Evolutionary conservation across 2,329 filamentous ascomycete genomes (phyloP).

Genomic region (Ustilaginoidea virens): DNA sequence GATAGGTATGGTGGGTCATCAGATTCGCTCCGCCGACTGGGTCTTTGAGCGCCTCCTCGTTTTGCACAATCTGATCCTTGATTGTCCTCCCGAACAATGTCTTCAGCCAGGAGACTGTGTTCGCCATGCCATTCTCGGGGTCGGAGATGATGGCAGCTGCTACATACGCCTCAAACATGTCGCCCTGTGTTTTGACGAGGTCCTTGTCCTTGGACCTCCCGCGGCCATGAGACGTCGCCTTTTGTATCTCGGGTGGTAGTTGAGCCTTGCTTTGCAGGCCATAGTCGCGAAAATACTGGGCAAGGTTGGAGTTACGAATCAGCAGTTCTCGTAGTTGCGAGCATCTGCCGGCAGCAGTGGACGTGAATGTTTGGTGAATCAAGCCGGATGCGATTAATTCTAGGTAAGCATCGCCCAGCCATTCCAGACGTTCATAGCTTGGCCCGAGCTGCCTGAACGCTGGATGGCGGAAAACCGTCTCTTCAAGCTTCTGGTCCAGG

Average conservation of each 20-base stretch:
- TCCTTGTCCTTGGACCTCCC: constrained; percentile 29
- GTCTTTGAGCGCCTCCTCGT: constrained; percentile 6
- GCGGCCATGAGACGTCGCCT: constrained; percentile 10
- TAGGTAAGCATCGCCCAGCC: constrained; percentile 76
- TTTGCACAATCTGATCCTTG: constrained; percentile 30
- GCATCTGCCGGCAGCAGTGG: constrained; percentile 45
- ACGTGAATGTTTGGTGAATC: constrained; percentile 62
- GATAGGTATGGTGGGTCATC: background rate
- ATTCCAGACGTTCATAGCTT: constrained; percentile 71
- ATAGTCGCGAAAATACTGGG: constrained; percentile 54
- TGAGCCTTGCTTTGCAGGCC: constrained; percentile 49
- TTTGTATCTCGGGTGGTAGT: constrained; percentile 31
- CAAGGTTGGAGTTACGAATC: constrained; percentile 67
- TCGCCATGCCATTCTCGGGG: constrained; percentile 41
- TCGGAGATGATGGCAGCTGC: constrained; percentile 62
- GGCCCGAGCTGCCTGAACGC: constrained; percentile 20
- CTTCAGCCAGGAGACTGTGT: constrained; percentile 56
- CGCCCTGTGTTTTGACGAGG: constrained; percentile 60
- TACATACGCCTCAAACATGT: constrained; percentile 85
- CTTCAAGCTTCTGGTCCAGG: constrained; percentile 40
- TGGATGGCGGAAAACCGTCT: constrained; percentile 51
- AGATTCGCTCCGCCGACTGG: background rate
- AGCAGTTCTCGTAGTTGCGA: constrained; percentile 65
- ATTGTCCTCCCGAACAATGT: constrained; percentile 58
- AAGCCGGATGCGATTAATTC: constrained; percentile 62